Conservation (phyloP, 179 eudicot genomes). For the Silene coronaria region DNA sequence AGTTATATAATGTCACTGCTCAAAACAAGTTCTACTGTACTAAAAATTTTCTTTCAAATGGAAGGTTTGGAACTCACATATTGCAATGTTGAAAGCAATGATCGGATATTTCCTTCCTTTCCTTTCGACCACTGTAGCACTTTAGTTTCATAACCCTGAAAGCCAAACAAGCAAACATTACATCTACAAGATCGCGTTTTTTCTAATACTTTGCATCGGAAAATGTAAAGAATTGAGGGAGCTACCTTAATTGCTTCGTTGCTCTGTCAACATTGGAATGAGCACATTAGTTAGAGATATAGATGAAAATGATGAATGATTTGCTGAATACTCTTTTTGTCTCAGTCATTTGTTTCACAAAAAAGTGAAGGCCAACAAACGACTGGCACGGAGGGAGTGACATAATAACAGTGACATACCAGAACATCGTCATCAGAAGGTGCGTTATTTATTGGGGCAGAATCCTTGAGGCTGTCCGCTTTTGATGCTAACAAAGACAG, state of each 20-base stretch:
- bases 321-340: too few species aligned
- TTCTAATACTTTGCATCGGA: neutral
- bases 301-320: conserved; percentile 5
- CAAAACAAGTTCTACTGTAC: neutral
- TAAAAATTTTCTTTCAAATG: neutral
- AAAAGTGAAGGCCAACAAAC: neutral
- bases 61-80: conserved; percentile 38
- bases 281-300: neutral
- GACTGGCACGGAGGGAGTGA: neutral
- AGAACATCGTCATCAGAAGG: conserved; percentile 30
- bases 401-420: conserved; percentile 34
- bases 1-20: too few species aligned
- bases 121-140: conserved; percentile 74
- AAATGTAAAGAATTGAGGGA: neutral
- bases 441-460: conserved; percentile 33
- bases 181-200: neutral
- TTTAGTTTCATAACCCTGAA: conserved; percentile 59
- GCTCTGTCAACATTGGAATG: conserved; percentile 31
- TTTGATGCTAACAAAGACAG: conserved; percentile 33
- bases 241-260: conserved; percentile 52
- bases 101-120: conserved; percentile 87
- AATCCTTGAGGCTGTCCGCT: conserved; percentile 25
- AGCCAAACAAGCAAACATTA: conserved; percentile 1
- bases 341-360: neutral
- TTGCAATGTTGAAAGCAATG: conserved; percentile 85